phyloP scores from a whole-genome alignment of 2,329 filamentous ascomycete species.

The Pestalotiopsis sp. region DNA sequence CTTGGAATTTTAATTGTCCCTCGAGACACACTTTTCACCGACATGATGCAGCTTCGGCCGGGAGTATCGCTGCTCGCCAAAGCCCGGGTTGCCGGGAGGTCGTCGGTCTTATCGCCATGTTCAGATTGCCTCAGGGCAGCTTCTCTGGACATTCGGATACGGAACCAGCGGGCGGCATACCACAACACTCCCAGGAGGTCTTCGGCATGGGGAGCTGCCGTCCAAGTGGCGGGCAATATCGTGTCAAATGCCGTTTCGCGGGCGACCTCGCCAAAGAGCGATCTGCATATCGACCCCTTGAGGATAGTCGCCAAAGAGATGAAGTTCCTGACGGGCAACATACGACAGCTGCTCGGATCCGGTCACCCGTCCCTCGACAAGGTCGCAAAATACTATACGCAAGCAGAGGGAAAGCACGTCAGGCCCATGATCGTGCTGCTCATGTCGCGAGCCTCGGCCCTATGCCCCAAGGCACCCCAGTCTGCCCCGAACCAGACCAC shows the following conservation, averaged over 20 bases:
- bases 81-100: conserved; percentile 36
- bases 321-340: conserved; percentile 93
- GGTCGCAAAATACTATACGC: conserved; percentile 97
- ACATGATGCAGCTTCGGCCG: conserved; percentile 56
- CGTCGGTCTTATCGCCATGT: conserved; percentile 40
- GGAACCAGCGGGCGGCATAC: conserved; percentile 37
- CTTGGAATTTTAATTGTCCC: conserved; percentile 3
- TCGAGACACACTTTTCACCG: conserved; percentile 14
- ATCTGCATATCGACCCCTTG: conserved; percentile 83
- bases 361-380: conserved; percentile 94
- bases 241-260: conserved; percentile 69
- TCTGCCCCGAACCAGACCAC: conserved; percentile 43
- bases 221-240: conserved; percentile 70
- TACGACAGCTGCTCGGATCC: conserved; percentile 88
- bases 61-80: conserved; percentile 54
- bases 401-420: conserved; percentile 95
- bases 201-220: conserved; percentile 78
- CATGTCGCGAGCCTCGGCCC: conserved; percentile 92
- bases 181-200: conserved; percentile 48
- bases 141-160: conserved; percentile 35
- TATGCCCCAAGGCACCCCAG: conserved; percentile 63
- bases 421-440: conserved; percentile 92
- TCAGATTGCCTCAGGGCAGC: conserved; percentile 39
- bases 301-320: conserved; percentile 93
- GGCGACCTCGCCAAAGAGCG: conserved; percentile 54